These are phyloP conservation scores for Aspergillus cristatus DNA, from an alignment of 495 filamentous ascomycete species.

Conservation along the genomic window DNA sequence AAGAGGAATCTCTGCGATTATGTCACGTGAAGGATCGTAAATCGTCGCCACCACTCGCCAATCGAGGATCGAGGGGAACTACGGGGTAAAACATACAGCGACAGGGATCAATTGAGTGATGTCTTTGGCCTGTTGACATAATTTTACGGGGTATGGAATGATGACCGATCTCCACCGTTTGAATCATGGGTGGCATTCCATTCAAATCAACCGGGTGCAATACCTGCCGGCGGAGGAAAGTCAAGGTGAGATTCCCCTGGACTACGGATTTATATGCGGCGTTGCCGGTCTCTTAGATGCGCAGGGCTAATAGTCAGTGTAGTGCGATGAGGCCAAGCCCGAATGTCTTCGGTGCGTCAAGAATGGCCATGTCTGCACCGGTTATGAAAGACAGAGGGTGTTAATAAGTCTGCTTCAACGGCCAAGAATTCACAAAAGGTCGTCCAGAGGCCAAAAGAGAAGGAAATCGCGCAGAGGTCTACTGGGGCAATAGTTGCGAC, in stretches of 20 bases:
- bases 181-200: constrained; percentile 15
- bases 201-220: constrained; percentile 18
- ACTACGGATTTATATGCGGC: too few species aligned
- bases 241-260: constrained; percentile 12
- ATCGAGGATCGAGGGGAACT: too few species aligned
- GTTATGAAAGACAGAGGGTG: constrained; percentile 12
- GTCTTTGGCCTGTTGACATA: too few species aligned
- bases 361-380: constrained; percentile 18
- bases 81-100: too few species aligned
- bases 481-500: not conserved
- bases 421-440: constrained; percentile 1
- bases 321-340: constrained; percentile 20
- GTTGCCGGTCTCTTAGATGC: too few species aligned
- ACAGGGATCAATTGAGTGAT: too few species aligned
- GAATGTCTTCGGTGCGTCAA: constrained; percentile 20
- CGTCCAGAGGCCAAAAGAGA: not conserved
- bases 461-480: not conserved
- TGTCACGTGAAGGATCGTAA: too few species aligned
- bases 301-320: too few species aligned
- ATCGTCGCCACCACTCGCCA: too few species aligned
- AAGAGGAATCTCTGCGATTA: too few species aligned
- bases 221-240: constrained; percentile 17
- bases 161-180: not conserved
- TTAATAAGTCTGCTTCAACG: constrained; percentile 9
- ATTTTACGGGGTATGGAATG: not conserved